Percentiles rank a stretch among this genome's conserved stretches.
Evolutionary conservation across 2,329 filamentous ascomycete genomes (phyloP).

Genomic region (Grosmannia penicillata): DNA sequence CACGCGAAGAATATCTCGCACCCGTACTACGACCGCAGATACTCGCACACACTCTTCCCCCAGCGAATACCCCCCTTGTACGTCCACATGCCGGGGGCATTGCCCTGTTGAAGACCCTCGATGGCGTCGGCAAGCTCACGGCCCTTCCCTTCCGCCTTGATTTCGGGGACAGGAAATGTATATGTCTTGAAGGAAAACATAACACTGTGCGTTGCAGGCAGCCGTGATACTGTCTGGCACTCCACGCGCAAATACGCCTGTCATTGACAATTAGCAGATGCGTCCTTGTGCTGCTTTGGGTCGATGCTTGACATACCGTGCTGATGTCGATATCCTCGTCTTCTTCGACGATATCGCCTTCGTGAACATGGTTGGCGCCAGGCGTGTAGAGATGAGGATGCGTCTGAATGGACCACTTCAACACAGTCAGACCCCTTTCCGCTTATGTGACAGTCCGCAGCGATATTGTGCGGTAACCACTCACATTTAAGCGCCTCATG

Average conservation of each 20-base stretch:
- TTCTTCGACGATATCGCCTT: slow-evolving; percentile 17
- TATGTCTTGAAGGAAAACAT: slow-evolving; percentile 44
- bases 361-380: slow-evolving; percentile 21
- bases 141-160: slow-evolving; percentile 34
- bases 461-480: no score
- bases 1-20: no score
- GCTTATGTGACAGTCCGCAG: not conserved
- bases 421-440: not conserved
- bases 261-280: no score
- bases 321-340: slow-evolving; percentile 24
- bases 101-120: slow-evolving; percentile 33
- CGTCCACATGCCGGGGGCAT: slow-evolving; percentile 36
- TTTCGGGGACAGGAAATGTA: slow-evolving; percentile 29
- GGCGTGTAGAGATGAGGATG: slow-evolving; percentile 25
- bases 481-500: slow-evolving; percentile 35
- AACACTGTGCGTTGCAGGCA: slow-evolving; percentile 29
- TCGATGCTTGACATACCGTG: slow-evolving; percentile 16
- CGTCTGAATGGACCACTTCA: slow-evolving; percentile 34
- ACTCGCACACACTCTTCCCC: slow-evolving; percentile 31
- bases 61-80: slow-evolving; percentile 36
- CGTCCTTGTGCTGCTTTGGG: not conserved
- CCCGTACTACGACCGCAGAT: slow-evolving; percentile 26
- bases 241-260: slow-evolving; percentile 29
- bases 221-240: slow-evolving; percentile 33
- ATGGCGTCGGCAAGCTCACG: slow-evolving; percentile 33